These are phyloP conservation scores for Fusarium subglutinans DNA, from an alignment of 2,329 filamentous ascomycete genomes.

Conservation along the genomic window DNA sequence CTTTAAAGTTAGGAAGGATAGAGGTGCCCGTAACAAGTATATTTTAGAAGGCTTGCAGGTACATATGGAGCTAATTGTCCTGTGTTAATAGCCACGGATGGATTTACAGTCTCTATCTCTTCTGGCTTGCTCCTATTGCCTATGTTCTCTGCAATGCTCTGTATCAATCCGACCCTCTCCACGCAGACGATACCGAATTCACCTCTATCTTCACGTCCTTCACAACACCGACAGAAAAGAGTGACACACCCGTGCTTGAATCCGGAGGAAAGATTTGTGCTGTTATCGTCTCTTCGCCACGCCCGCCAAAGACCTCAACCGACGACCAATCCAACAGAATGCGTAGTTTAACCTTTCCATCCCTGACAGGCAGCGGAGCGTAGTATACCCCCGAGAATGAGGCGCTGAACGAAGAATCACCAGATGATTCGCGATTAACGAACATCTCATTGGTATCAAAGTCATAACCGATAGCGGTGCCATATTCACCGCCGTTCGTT, in stretches of 20 bases:
- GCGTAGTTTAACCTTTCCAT: not conserved
- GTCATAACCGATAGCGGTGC: not conserved
- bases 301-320: not conserved
- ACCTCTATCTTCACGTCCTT: not conserved
- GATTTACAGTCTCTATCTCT: rapidly evolving
- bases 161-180: not conserved
- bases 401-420: not conserved
- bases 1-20: not conserved
- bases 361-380: not conserved
- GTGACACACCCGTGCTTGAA: not conserved
- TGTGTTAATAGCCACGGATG: rapidly evolving
- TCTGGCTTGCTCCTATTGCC: not conserved
- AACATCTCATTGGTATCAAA: not conserved
- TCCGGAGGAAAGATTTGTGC: not conserved
- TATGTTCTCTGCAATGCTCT: rapidly evolving
- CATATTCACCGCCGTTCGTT: not conserved
- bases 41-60: not conserved
- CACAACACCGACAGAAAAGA: not conserved
- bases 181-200: not conserved
- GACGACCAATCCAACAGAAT: not conserved
- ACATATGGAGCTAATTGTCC: not conserved
- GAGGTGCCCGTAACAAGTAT: rapidly evolving
- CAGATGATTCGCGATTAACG: not conserved
- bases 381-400: not conserved
- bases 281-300: not conserved